Evolutionary conservation across 2,329 filamentous ascomycete genomes (phyloP), one percentile per base, ranked within the genome.

Genomic region (Pseudogymnoascus sp.): DNA sequence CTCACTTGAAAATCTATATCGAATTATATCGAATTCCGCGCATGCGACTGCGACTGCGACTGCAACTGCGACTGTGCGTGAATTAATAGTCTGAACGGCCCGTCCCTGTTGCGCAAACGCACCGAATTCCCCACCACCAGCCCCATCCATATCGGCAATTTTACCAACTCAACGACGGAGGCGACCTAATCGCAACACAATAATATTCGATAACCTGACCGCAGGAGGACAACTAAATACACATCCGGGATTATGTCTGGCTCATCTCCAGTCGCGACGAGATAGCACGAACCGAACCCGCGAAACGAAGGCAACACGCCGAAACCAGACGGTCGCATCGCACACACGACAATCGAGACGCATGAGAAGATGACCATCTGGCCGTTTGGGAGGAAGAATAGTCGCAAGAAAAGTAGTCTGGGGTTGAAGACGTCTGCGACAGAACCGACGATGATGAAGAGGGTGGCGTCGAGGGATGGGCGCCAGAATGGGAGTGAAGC

Each of bases 381-480:
- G 91, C 90, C 88, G 66, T 96, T 96, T 76, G 82, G 87, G 76
- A 86, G 88, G 72, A 88, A 83, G 77, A 87, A 84, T 77, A 87
- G 86, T 76, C 87, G 87, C 76, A 85, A 80, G 76, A 79, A 81
- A 72, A 75, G 80, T 66, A 77, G 78, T 65, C 78, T 77, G 69
- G 84, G 75, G 82, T 81, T 69, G 82, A 81, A 69, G 76, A 83
- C 68, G 77, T 81, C 65, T 82, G 82, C 70, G 75, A 80, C 71
- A 80, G 85, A 73, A 78, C 78, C 68, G 64, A 72, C 68, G 65
- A 72, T 68, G 65, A 75, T 74, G 68, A 77, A 75, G 33, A 38
- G 56, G 37, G 31, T 69, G 68, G 41, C 61, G 66, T 63, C 69
- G 63, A 66, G 66, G 61, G 68, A 69, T 66, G 67, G 65, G 43